Conservation (phyloP, 2,329 filamentous ascomycete genomes). For the Pseudomassariella vexata region DNA sequence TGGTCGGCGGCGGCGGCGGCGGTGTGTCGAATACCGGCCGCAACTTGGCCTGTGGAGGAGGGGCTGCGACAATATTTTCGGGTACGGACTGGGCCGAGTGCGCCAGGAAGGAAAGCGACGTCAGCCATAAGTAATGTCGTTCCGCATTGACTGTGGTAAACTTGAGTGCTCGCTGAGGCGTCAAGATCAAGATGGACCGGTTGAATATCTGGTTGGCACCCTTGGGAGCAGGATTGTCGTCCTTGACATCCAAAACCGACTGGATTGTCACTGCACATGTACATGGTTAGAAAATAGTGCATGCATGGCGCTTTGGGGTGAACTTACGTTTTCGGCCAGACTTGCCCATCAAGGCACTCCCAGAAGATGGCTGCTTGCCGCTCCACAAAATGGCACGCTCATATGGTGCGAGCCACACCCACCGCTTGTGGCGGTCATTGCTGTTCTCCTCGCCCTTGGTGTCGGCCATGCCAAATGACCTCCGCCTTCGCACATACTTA, state of each 20-base stretch:
- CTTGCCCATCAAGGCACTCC: slow-evolving; percentile 86
- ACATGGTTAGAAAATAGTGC: slow-evolving; percentile 1
- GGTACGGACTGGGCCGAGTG: slow-evolving; percentile 80
- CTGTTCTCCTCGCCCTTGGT: slow-evolving; percentile 63
- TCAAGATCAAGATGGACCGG: slow-evolving; percentile 90
- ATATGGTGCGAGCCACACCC: slow-evolving; percentile 98
- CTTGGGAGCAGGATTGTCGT: slow-evolving; percentile 81
- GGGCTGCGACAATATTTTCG: slow-evolving; percentile 54
- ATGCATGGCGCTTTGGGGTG: too few relatives aligned
- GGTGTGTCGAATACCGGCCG: slow-evolving; percentile 42
- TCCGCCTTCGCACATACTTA: slow-evolving; percentile 81
- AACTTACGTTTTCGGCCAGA: slow-evolving; percentile 86
- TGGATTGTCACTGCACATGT: slow-evolving; percentile 71
- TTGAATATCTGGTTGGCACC: slow-evolving; percentile 66
- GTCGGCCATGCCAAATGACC: slow-evolving; percentile 80
- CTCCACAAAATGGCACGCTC: slow-evolving; percentile 97
- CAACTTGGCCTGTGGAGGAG: slow-evolving; percentile 40
- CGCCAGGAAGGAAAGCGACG: slow-evolving; percentile 87
- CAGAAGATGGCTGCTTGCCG: slow-evolving; percentile 89
- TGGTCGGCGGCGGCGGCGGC: slow-evolving; percentile 35
- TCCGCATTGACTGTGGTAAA: slow-evolving; percentile 82
- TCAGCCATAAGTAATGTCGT: slow-evolving; percentile 92
- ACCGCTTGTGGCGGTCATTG: slow-evolving; percentile 83
- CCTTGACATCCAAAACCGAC: slow-evolving; percentile 94
- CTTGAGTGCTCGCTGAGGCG: slow-evolving; percentile 87